Evolutionary conservation across 148 eudicot genomes (phyloP), one percentile per base, ranked within the genome.

Genomic region (Persicaria maculosa): DNA sequence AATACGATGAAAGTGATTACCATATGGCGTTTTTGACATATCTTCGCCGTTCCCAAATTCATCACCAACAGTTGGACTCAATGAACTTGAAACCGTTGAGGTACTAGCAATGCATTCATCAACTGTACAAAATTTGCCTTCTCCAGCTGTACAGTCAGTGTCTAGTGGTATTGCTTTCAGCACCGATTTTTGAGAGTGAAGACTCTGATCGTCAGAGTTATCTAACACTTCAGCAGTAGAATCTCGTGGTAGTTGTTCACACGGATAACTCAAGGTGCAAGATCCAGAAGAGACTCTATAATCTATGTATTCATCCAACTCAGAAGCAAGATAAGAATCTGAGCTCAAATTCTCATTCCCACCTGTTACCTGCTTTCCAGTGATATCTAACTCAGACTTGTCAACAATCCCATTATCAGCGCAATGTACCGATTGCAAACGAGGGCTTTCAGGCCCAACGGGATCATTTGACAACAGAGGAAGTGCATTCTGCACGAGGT

Each of bases 401-500:
- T 83, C 83, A 74, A 46, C 72, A 45, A 58, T 17, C 68, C 69
- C 80, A 45, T 59, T n/a, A 77, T 82, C 86, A 59, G 77, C 74
- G 78, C 76, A 79, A 72, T 80, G 83, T 43, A 74, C 77, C 40
- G 75, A 71, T 72, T 80, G 72, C 77, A 78, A 74, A 74, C 72
- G 80, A 68, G 71, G 76, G 47, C 80, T 73, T 74, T 87, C 84
- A 44, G 79, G 77, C 79, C 86, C 79, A 57, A 77, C 55, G 44
- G 87, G 79, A 84, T 85, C 92, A 16, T 74, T 48, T 50, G 82
- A 80, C 7, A 83, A 77, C 50, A 79, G 79, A 70, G 84, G 82
- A 74, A 79, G 79, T 74, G 90, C 70, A 85, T 93, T 96, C 71
- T 84, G 77, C 82, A 89, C 71, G 57, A 89, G 86, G 31, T 89